These are phyloP conservation scores for Kodamaea nitidulidarum DNA, from an alignment of 805 yeast species.

Conservation along the genomic window DNA sequence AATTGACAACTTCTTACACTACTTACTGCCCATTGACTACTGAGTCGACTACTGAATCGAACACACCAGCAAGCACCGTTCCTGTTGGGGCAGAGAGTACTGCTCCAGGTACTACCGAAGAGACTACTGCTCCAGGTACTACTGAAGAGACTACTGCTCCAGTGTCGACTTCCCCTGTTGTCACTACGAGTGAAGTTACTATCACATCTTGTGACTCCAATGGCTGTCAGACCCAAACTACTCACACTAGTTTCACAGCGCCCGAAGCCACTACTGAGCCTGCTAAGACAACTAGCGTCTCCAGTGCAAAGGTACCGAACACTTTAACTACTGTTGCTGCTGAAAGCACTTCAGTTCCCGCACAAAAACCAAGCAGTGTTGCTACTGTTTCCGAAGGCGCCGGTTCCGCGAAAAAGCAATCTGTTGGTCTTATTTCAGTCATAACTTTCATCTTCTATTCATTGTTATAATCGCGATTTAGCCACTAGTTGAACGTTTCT, in stretches of 20 bases:
- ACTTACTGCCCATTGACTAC: slow-evolving; percentile 16
- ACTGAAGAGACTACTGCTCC: not conserved
- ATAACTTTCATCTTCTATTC: not conserved
- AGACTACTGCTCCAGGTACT: not conserved
- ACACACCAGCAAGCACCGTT: slow-evolving; percentile 3
- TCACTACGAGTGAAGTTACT: not conserved
- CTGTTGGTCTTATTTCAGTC: not conserved
- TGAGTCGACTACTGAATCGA: not conserved
- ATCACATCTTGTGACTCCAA: not conserved
- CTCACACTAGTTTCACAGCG: not conserved
- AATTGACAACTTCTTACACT: slow-evolving; percentile 12
- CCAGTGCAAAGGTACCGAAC: not conserved
- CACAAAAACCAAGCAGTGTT: not conserved
- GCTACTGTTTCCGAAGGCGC: not conserved
- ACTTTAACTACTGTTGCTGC: not conserved
- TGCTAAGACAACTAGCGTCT: not conserved
- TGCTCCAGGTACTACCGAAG: not conserved
- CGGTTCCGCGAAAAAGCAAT: not conserved
- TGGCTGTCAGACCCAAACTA: not conserved
- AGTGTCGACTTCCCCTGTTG: not conserved
- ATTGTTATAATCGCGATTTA: not conserved
- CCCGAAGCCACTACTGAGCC: not conserved
- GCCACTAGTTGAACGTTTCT: not conserved
- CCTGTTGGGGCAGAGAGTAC: not conserved
- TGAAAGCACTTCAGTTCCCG: not conserved